A percentile compares a stretch with the other conserved stretches of the same genome.
These are phyloP conservation scores for Spirogloea muscicola DNA, from an alignment of 139 green algal genomes.

Conservation along the genomic window DNA sequence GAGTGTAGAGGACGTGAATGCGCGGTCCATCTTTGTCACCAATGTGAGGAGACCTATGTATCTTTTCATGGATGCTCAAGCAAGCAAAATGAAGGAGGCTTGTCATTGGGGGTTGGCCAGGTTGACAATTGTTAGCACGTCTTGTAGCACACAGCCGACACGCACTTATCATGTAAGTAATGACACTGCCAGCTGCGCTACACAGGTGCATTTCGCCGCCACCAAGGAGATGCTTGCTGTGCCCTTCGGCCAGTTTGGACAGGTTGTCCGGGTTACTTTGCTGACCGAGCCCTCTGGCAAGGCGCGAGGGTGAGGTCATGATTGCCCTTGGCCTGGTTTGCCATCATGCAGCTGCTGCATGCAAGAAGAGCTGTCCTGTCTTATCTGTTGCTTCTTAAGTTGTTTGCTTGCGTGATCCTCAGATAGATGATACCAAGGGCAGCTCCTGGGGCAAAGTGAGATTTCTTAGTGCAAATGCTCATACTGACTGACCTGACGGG, in stretches of 20 bases:
- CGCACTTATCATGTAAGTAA: not conserved
- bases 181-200: not conserved
- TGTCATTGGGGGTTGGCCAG: not conserved
- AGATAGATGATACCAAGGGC: too few species aligned
- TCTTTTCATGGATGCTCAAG: too few species aligned
- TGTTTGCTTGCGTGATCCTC: not conserved
- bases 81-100: too few species aligned
- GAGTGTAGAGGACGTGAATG: not conserved
- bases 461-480: not conserved
- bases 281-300: not conserved
- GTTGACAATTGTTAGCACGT: not conserved
- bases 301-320: slow-evolving; percentile 3
- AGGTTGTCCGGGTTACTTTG: not conserved
- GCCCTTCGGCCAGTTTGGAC: slow-evolving; percentile 3
- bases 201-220: slow-evolving; percentile 26
- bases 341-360: not conserved
- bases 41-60: slow-evolving; percentile 17
- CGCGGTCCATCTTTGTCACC: slow-evolving; percentile 17
- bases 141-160: not conserved
- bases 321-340: not conserved
- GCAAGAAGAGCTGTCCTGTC: not conserved
- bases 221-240: not conserved
- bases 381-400: slow-evolving; percentile 1
- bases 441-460: not conserved
- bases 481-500: not conserved